Evolutionary conservation across 208 protist genomes (phyloP), one percentile per base, ranked within the genome.

Genomic region (Trypanosomatidae sp.): DNA sequence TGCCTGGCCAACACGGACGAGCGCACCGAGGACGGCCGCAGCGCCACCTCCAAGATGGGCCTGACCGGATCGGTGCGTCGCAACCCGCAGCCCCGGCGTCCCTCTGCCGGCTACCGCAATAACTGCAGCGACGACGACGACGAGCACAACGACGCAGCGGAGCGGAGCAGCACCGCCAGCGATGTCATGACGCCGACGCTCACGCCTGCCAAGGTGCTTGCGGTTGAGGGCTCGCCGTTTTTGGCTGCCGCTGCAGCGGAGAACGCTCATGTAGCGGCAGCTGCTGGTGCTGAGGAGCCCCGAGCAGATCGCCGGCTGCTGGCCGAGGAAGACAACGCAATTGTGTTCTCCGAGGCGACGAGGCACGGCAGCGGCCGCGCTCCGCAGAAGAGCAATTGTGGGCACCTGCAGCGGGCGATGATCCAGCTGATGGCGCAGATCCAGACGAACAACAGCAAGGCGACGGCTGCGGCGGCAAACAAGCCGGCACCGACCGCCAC

Each of bases 201-300:
- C 15, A 80, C 72, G 33, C 81, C 76, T 4, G 65, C 70, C 3
- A 80, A 80, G 58, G 76, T 80, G 64, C 58, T 80, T 9, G 76
- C 76, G 41, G 77, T 49, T 22, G 73, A 77, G 66, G 71, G 71
- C 0, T 80, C 80, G n/a, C 80, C 80, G 10, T 80, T 80, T 58
- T 60, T 76, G 10, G 62, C 39, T 0, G 70, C 75, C 0, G 71
- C 65, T 0, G 64, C 76, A 9, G 64, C 62, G 36, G 60, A 50
- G 3, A 17, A 43, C n/a, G n/a, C n/a, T n/a, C n/a, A n/a, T n/a
- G n/a, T n/a, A n/a, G n/a, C n/a, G n/a, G n/a, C n/a, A n/a, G n/a
- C n/a, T n/a, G n/a, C n/a, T n/a, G 41, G n/a, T 12, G 55, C 53
- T 12, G 30, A 41, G n/a, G 30, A 22, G 13, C 10, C n/a, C 17